These are phyloP conservation scores for Aspergillus terreus DNA, from an alignment of 2,329 filamentous ascomycete genomes.

Conservation along the genomic window DNA sequence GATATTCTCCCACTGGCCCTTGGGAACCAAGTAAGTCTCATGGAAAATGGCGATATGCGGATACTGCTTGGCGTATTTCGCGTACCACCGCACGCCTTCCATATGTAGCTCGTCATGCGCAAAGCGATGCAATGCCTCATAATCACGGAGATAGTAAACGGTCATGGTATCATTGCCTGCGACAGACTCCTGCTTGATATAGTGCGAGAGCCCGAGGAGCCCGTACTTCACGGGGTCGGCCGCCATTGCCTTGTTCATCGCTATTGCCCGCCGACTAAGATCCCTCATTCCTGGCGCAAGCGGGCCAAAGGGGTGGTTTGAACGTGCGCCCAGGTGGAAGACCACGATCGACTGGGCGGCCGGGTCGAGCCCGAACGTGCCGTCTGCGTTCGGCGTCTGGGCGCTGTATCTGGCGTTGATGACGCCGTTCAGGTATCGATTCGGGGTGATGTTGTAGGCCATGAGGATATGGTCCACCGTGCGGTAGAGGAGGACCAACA, in stretches of 20 bases:
- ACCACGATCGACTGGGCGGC: constrained; percentile 44
- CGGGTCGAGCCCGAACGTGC: constrained; percentile 39
- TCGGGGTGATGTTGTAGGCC: constrained; percentile 30
- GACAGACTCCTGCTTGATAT: constrained; percentile 28
- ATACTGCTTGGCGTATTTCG: constrained; percentile 19
- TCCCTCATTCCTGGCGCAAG: constrained; percentile 35
- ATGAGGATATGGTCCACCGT: constrained; percentile 32
- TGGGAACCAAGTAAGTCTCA: constrained; percentile 41
- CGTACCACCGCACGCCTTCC: constrained; percentile 41
- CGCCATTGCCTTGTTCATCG: constrained; percentile 25
- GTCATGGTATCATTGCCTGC: constrained; percentile 33
- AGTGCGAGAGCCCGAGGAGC: constrained; percentile 19
- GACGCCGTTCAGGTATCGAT: constrained; percentile 35
- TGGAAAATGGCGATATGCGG: constrained; percentile 45
- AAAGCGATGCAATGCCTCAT: constrained; percentile 43
- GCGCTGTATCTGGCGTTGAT: constrained; percentile 34
- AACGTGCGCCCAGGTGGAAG: constrained; percentile 28
- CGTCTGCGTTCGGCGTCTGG: constrained; percentile 35
- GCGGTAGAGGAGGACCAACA: constrained; percentile 31
- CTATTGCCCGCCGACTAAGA: constrained; percentile 25
- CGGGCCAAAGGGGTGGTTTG: constrained; percentile 40
- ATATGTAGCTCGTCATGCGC: constrained; percentile 40
- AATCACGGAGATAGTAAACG: constrained; percentile 41
- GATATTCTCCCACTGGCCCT: constrained; percentile 41
- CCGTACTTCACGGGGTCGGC: constrained; percentile 8